A percentile compares a stretch with the other conserved stretches of the same genome.
Conservation (phyloP, 2,329 filamentous ascomycete species). For the Pseudomassariella vexata region DNA sequence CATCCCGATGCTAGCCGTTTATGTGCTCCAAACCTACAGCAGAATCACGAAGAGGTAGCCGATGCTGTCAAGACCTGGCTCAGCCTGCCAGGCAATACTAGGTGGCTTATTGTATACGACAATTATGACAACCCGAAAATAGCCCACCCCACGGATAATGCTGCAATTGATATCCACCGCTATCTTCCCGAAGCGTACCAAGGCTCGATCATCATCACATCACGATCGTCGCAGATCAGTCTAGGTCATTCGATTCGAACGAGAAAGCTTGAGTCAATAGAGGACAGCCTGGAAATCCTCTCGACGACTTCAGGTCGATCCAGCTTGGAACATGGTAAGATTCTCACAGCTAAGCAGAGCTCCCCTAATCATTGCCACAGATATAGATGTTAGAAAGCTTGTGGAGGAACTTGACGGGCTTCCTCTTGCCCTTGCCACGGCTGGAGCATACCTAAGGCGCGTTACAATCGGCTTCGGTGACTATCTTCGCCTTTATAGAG, state of each 20-base stretch:
- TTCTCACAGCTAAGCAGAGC: conserved; percentile 6
- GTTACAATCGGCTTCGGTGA: conserved; percentile 26
- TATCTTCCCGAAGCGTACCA: conserved; percentile 27
- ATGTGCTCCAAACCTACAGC: conserved; percentile 4
- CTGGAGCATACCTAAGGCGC: conserved; percentile 36
- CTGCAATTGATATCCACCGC: conserved; percentile 23
- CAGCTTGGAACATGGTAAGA: conserved; percentile 18
- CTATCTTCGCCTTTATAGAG: conserved; percentile 33
- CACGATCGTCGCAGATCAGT: conserved; percentile 23
- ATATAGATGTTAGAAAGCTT: conserved; percentile 23
- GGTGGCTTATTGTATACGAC: conserved; percentile 34
- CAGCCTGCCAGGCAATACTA: conserved; percentile 22
- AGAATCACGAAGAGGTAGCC: conserved; percentile 17
- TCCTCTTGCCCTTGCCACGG: conserved; percentile 38
- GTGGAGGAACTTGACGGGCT: conserved; percentile 33
- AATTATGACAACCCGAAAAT: conserved; percentile 34
- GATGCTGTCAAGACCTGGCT: conserved; percentile 31
- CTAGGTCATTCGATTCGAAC: conserved; percentile 26
- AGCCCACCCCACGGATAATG: conserved; percentile 9
- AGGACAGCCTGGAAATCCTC: conserved; percentile 26
- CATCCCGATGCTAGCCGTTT: conserved; percentile 7
- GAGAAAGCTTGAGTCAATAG: conserved; percentile 21
- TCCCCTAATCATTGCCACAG: conserved; percentile 11
- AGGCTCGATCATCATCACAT: conserved; percentile 35
- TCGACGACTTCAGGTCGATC: conserved; percentile 18